Base-by-base conservation (phyloP, 2,329 filamentous ascomycete genomes). In the Botrytis paeoniae region DNA sequence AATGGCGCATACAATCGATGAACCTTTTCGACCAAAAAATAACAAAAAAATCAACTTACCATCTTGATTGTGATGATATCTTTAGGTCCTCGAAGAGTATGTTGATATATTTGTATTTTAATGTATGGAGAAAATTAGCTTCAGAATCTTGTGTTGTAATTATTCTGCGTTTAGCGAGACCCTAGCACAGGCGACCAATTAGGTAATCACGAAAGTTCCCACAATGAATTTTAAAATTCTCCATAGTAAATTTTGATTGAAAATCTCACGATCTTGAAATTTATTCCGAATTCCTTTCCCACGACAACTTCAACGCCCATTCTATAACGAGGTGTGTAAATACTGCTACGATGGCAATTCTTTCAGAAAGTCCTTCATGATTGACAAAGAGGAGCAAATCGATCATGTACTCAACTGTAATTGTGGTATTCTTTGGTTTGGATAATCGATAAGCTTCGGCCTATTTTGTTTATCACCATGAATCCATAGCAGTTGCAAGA, bases 321-420 rank as follows among this genome's bases (percentile, higher is more conserved):
- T 72, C 63, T 61, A 72, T 10, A 72, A 72, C 63, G 78, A 81
- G 80, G 80, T 81, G 80, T 80, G 80, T 80, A 80, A 76, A 70
- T 16, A 57, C 61, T 22, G 54, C 66, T 18, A 75, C 61, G 35
- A 63, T 66, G 69, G 73, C 48, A 51, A 3, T 71, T 64, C 3
- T 45, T 37, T 72, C 74, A 61, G 60, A 75, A 74, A 70, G 73
- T 60, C 80, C 80, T 80, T 81, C 80, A 81, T 81, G 80, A 81
- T 75, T 77, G 79, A 78, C 79, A 77, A 43, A 77, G 78, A 79
- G 75, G 85, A 88, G 73, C 86, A 87, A 91, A 90, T 91, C 89
- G 82, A 80, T 69, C 75, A 80, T 79, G 77, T 79, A 78, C 78
- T 80, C 77, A 77, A 78, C 77, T 69, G 65, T 63, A 59, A 64